phyloP scores from a whole-genome alignment of 2,329 filamentous ascomycete genomes.

The Fusarium buharicum region DNA sequence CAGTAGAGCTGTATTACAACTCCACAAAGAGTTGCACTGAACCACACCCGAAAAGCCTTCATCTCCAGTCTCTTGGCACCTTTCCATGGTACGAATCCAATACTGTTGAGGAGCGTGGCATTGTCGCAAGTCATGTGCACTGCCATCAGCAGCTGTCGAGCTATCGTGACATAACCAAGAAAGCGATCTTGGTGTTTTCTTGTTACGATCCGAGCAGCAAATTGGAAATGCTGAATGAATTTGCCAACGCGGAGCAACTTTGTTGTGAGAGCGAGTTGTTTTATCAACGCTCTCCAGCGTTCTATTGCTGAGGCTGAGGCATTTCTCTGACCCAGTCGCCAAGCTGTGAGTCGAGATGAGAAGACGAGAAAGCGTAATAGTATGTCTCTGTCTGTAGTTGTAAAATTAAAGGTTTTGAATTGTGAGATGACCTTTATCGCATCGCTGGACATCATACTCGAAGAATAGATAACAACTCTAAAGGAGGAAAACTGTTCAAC shows the following conservation, averaged over 20 bases:
- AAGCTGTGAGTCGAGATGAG: conserved; percentile 6
- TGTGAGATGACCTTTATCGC: not conserved
- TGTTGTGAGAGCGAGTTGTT: conserved; percentile 11
- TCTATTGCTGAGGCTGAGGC: conserved; percentile 1
- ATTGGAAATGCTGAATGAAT: conserved; percentile 8
- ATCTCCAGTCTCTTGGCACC: conserved; percentile 11
- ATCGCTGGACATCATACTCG: conserved; percentile 4
- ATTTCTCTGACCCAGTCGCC: conserved; percentile 10
- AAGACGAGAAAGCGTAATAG: conserved; percentile 17
- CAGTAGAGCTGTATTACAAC: conserved; percentile 16
- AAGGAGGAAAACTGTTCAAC: not conserved
- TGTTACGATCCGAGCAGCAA: not conserved
- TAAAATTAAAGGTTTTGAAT: conserved; percentile 2
- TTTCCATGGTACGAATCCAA: conserved; percentile 26
- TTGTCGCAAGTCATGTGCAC: conserved; percentile 21
- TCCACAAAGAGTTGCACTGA: conserved; percentile 7
- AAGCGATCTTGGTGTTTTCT: conserved; percentile 16
- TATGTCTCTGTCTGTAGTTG: conserved; percentile 8
- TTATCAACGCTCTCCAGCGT: conserved; percentile 10
- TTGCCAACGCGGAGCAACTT: conserved; percentile 14
- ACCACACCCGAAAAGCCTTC: conserved; percentile 21
- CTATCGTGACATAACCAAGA: conserved; percentile 8
- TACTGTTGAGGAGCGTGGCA: conserved; percentile 23
- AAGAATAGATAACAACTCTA: not conserved
- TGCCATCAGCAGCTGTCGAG: conserved; percentile 19